These are phyloP conservation scores for Paraphoma sp. DNA, from an alignment of 2,329 filamentous ascomycete species.

Conservation along the genomic window DNA sequence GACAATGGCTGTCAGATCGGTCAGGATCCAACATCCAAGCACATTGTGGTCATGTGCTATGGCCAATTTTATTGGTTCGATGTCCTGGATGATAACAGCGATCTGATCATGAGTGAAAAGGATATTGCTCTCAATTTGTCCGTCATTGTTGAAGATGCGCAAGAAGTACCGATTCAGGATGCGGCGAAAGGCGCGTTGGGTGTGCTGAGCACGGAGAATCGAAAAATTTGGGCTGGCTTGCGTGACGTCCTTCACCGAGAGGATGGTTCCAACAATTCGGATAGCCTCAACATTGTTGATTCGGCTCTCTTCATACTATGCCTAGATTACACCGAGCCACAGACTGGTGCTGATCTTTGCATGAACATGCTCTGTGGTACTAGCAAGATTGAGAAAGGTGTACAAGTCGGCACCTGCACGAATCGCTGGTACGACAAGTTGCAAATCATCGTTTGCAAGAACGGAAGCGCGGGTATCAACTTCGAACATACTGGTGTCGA, in stretches of 20 bases:
- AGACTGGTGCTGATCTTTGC: constrained; percentile 82
- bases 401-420: constrained; percentile 96
- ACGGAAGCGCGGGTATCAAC: constrained; percentile 97
- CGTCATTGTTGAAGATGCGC: constrained; percentile 89
- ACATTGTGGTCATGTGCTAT: constrained; percentile 90
- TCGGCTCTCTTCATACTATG: constrained; percentile 92
- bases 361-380: constrained; percentile 99
- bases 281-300: constrained; percentile 94
- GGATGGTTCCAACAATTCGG: constrained; percentile 89
- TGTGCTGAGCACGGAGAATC: constrained; percentile 93
- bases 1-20: constrained; percentile 95
- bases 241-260: constrained; percentile 87
- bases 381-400: constrained; percentile 86
- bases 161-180: constrained; percentile 87
- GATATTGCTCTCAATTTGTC: constrained; percentile 91
- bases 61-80: constrained; percentile 99
- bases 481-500: constrained; percentile 99
- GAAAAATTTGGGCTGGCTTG: constrained; percentile 93
- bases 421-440: constrained; percentile 99
- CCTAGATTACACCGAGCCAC: constrained; percentile 88
- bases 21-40: constrained; percentile 90
- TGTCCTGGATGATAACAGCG: constrained; percentile 90
- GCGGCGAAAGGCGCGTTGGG: constrained; percentile 94
- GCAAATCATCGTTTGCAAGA: constrained; percentile 98
- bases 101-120: constrained; percentile 96